Evolutionary conservation across 1,284 basidiomycete genomes (phyloP).

Genomic region (Trichosporon ovoides): DNA sequence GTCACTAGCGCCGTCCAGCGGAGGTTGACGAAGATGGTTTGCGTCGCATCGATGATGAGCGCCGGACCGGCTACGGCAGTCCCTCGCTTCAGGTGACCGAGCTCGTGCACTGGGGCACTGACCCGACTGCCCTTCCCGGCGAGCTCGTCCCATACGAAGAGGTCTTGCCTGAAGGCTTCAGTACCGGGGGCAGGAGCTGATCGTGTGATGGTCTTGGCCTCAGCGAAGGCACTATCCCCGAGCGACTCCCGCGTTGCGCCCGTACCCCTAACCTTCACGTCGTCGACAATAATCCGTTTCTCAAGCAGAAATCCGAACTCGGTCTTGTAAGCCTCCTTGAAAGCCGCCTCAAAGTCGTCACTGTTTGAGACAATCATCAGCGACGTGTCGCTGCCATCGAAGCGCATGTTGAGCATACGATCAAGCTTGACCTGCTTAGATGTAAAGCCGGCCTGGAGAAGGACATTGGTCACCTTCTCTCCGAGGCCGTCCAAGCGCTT

Average conservation of each 20-base stretch:
- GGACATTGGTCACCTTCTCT: slow-evolving; percentile 59
- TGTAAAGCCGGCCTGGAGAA: slow-evolving; percentile 73
- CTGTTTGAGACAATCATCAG: slow-evolving; percentile 70
- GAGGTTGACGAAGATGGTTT: slow-evolving; percentile 43
- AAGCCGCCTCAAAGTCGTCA: slow-evolving; percentile 68
- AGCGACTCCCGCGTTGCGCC: slow-evolving; percentile 84
- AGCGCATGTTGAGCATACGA: slow-evolving; percentile 84
- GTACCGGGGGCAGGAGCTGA: slow-evolving; percentile 43
- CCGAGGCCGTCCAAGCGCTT: slow-evolving; percentile 65
- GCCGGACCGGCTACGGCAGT: slow-evolving; percentile 56
- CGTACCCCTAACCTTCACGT: slow-evolving; percentile 73
- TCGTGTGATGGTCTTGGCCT: slow-evolving; percentile 51
- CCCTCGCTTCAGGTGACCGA: slow-evolving; percentile 64
- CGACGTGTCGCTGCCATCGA: slow-evolving; percentile 73
- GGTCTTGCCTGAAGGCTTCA: slow-evolving; percentile 26
- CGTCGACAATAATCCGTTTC: slow-evolving; percentile 77
- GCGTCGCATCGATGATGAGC: slow-evolving; percentile 39
- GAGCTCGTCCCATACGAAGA: slow-evolving; percentile 23
- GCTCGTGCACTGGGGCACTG: slow-evolving; percentile 71
- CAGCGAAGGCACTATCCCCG: slow-evolving; percentile 71
- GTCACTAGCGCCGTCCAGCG: slow-evolving; percentile 27
- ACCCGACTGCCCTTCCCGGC: slow-evolving; percentile 29
- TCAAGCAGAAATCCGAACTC: slow-evolving; percentile 91
- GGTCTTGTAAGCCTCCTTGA: slow-evolving; percentile 67
- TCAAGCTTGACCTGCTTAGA: slow-evolving; percentile 65